Evolutionary conservation across 257 asterid species (phyloP), one percentile per base, ranked within the genome.

Genomic region (Nicotiana noctiflora): DNA sequence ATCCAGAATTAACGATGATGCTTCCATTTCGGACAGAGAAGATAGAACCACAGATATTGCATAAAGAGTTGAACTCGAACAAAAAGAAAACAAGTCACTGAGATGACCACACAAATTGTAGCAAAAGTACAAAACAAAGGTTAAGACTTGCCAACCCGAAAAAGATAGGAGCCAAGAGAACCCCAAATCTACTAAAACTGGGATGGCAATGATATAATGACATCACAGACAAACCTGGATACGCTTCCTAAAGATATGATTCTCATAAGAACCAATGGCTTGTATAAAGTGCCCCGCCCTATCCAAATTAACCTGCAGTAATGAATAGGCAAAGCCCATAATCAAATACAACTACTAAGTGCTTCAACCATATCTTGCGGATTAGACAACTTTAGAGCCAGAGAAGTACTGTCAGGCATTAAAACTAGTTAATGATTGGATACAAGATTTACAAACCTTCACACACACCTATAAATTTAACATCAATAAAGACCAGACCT

Each of bases 211-310:
- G 46, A 70, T 72, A 64, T 63, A 68, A 81, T 74, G 81, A 34
- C 23, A 32, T 75, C 17, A 51, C 17, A 51, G 55, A 51, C 55
- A 29, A 85, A 91, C 91, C 93, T 85, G 89, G 44, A 37, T 84
- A 44, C 92, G 85, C 82, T 83, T 90, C 86, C 79, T 86, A 81
- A 91, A 91, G 83, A 89, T 85, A 8, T 81, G 84, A 81, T 76
- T 75, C 84, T 91, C 96, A 53, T 82, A 60, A 27, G 86, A 57
- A 76, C 87, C 91, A 81, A 91, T 81, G 75, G 92, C 87, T 83
- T 78, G 92, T 70, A 91, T 75, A 76, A 90, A 91, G 80, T 84
- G 89, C 37, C 84, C 94, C 61, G 86, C 88, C 32, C 90, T 85
- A 81, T 85, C 83, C 86, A 89, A 85, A 80, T 86, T 84, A 79